Percentiles rank a stretch among this genome's conserved stretches.
Evolutionary conservation across 2,329 filamentous ascomycete genomes (phyloP).

Genomic region (Zymoseptoria passerinii): DNA sequence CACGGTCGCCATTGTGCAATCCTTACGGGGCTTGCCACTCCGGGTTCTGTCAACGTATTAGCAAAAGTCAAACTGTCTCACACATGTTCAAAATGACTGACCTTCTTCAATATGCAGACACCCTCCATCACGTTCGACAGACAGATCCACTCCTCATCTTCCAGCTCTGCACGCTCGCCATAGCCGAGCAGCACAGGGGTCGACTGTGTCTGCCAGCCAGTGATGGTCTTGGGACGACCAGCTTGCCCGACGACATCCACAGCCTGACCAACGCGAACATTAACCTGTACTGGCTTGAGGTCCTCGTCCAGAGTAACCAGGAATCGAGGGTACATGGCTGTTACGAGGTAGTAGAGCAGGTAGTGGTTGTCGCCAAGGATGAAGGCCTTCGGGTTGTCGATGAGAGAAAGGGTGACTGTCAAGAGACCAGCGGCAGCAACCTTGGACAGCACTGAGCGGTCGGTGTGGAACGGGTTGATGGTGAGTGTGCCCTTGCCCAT

Average conservation of each 20-base stretch:
- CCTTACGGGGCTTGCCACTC: conserved; percentile 24
- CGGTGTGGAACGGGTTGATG: conserved; percentile 97
- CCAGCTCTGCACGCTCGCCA: conserved; percentile 89
- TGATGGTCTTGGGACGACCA: conserved; percentile 96
- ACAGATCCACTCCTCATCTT: conserved; percentile 95
- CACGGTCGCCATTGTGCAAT: neutral
- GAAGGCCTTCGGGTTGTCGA: conserved; percentile 80
- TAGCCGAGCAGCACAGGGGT: conserved; percentile 94
- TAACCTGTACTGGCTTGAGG: conserved; percentile 85
- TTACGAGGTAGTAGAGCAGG: conserved; percentile 92
- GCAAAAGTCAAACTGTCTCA: conserved; percentile 4
- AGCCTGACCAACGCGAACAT: conserved; percentile 93
- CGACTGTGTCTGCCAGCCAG: conserved; percentile 98
- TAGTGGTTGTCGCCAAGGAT: conserved; percentile 70
- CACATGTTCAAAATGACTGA: conserved; percentile 39
- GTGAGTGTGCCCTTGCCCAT: conserved; percentile 98
- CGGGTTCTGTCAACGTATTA: conserved; percentile 20
- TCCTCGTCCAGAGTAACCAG: conserved; percentile 93
- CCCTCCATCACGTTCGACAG: conserved; percentile 88
- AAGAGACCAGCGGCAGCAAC: conserved; percentile 85
- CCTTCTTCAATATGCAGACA: conserved; percentile 93
- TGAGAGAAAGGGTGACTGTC: conserved; percentile 83
- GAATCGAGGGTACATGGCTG: conserved; percentile 94
- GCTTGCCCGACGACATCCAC: conserved; percentile 97
- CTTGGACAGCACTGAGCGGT: conserved; percentile 86